Conservation (phyloP, 2,329 filamentous ascomycete species). For the Talaromyces rugulosus region DNA sequence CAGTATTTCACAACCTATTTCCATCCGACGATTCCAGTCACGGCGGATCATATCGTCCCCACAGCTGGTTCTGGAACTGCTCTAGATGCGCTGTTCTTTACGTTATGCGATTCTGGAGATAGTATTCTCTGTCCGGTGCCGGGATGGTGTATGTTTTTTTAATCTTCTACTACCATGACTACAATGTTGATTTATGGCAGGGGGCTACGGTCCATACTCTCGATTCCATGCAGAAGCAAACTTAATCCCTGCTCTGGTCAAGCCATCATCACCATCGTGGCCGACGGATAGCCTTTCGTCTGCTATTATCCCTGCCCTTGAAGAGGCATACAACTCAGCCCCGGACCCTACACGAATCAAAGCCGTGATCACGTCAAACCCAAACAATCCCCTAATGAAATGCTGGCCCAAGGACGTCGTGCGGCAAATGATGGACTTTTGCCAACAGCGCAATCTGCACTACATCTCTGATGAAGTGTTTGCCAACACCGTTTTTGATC, state of each 20-base stretch:
- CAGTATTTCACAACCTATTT: slow-evolving; percentile 7
- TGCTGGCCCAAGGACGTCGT: slow-evolving; percentile 5
- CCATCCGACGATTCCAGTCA: slow-evolving; percentile 5
- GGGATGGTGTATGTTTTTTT: not conserved
- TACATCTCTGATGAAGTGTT: slow-evolving; percentile 11
- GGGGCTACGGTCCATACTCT: not conserved
- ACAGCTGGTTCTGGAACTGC: slow-evolving; percentile 7
- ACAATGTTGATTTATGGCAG: not conserved
- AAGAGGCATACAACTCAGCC: not conserved
- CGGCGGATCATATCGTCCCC: not conserved
- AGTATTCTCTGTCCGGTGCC: not conserved
- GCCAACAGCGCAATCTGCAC: slow-evolving; percentile 2
- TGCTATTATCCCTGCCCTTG: slow-evolving; percentile 3
- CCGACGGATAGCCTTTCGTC: not conserved
- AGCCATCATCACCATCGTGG: not conserved
- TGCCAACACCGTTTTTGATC: slow-evolving; percentile 6
- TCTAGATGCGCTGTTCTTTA: slow-evolving; percentile 1
- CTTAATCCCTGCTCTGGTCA: not conserved
- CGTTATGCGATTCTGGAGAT: slow-evolving; percentile 5
- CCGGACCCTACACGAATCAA: slow-evolving; percentile 5
- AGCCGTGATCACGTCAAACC: slow-evolving; percentile 6
- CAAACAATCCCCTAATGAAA: slow-evolving; percentile 4
- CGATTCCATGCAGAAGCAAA: not conserved
- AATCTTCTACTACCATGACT: not conserved
- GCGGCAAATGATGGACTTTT: slow-evolving; percentile 6